Evolutionary conservation across 768 basidiomycete genomes (phyloP).

Genomic region (Phaffia australis): DNA sequence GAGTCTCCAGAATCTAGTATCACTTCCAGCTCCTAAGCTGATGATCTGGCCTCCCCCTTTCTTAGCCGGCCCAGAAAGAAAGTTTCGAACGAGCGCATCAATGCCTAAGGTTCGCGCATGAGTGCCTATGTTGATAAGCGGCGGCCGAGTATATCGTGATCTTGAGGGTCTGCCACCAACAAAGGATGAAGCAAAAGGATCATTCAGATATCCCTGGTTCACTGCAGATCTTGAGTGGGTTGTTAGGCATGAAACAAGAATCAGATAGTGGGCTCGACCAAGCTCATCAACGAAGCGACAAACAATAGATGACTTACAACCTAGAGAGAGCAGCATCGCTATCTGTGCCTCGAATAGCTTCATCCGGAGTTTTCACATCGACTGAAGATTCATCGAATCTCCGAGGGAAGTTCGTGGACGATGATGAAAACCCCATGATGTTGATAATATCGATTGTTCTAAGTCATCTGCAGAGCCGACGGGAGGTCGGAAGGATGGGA

Average conservation of each 20-base stretch:
- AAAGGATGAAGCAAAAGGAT: conserved; percentile 60
- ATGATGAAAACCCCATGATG: no score
- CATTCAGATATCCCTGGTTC: conserved; percentile 63
- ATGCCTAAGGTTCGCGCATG: conserved; percentile 71
- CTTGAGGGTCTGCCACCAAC: conserved; percentile 52
- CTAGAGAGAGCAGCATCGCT: conserved; percentile 37
- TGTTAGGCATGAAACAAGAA: background rate
- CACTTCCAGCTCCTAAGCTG: conserved; percentile 90
- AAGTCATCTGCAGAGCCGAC: no score
- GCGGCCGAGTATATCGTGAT: conserved; percentile 55
- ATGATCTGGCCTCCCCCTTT: conserved; percentile 64
- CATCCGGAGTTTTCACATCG: conserved; percentile 26
- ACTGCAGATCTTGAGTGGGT: conserved; percentile 52
- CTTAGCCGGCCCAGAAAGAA: conserved; percentile 44
- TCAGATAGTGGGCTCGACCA: background rate
- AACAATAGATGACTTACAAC: conserved; percentile 31
- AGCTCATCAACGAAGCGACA: background rate
- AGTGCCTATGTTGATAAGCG: conserved; percentile 91
- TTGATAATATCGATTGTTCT: no score
- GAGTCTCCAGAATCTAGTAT: conserved; percentile 88
- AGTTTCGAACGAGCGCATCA: conserved; percentile 60
- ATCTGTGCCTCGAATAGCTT: conserved; percentile 38
- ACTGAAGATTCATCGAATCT: background rate
- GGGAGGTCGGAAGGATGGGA: no score
- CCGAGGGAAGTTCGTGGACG: background rate